Conservation (phyloP, 345 rosid species). For the Ceriops tagal region DNA sequence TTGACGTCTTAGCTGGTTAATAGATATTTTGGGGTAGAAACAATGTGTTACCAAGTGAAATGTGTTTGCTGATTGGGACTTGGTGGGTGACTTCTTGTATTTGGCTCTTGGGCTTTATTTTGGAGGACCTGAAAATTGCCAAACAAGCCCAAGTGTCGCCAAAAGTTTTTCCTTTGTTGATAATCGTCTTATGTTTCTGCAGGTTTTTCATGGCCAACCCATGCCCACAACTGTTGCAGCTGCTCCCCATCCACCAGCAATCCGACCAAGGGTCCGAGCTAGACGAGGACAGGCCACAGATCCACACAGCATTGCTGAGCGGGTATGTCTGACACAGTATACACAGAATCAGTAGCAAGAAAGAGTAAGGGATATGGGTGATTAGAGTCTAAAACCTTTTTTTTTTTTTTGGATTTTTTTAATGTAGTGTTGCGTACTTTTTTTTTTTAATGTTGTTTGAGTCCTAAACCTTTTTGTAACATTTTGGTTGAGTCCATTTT, state of each 20-base stretch:
- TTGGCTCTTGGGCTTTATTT: background rate
- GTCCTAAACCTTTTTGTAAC: too few species aligned
- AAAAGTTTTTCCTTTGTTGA: background rate
- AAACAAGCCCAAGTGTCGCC: background rate
- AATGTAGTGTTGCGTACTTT: too few species aligned
- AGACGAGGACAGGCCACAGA: conserved; percentile 99
- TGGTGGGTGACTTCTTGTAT: background rate
- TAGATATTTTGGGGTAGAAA: background rate
- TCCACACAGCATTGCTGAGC: conserved; percentile 99
- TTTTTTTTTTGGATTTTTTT: too few species aligned
- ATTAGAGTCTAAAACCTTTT: too few species aligned
- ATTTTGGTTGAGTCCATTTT: too few species aligned
- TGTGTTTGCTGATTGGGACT: background rate
- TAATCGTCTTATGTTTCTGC: conserved; percentile 18
- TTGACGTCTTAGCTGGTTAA: background rate
- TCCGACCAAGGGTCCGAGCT: conserved; percentile 98
- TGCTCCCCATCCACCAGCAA: conserved; percentile 85
- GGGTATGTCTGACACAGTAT: conserved; percentile 44
- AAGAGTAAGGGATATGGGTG: background rate
- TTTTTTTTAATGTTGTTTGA: too few species aligned
- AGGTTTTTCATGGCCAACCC: conserved; percentile 94
- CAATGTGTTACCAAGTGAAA: background rate
- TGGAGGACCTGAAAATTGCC: background rate
- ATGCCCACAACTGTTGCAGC: conserved; percentile 62
- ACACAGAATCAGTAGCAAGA: background rate